A percentile compares a stretch with the other conserved stretches of the same genome.
phyloP scores from a whole-genome alignment of 305 asterid genomes.

The Fraxinus sp. region DNA sequence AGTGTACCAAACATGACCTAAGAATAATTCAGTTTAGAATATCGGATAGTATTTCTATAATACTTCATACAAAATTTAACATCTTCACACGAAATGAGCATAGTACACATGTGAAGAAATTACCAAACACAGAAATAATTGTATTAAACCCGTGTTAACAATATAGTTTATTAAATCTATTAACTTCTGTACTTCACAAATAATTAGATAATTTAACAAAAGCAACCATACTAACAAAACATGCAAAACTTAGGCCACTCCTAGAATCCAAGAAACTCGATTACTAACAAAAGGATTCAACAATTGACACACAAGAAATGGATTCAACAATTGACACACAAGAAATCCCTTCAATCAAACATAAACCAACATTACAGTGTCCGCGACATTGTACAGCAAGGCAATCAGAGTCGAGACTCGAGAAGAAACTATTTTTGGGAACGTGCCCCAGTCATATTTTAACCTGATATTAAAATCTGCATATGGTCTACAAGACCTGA shows the following conservation, averaged over 20 bases:
- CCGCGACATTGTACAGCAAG: slow-evolving; percentile 10
- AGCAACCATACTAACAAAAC: not conserved
- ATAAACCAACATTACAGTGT: slow-evolving; percentile 23
- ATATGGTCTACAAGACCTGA: slow-evolving; percentile 10
- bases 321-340: slow-evolving; percentile 14
- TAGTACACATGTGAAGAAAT: no score
- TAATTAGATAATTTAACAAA: not conserved
- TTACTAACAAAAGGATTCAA: not conserved
- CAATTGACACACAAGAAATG: slow-evolving; percentile 19
- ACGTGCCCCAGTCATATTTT: not conserved
- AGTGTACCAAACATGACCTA: no score
- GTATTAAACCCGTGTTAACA: not conserved
- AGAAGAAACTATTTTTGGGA: slow-evolving; percentile 9
- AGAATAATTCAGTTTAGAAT: no score
- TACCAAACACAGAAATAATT: no score
- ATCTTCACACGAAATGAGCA: not conserved
- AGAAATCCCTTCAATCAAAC: slow-evolving; percentile 19
- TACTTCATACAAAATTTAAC: no score
- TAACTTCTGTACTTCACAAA: not conserved
- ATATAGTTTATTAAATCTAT: not conserved
- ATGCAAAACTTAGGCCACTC: not conserved
- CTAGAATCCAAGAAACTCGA: not conserved
- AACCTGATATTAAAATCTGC: not conserved
- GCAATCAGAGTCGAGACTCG: slow-evolving; percentile 19
- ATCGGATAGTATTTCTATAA: no score